Conservation (phyloP, 345 rosid genomes). For the Euphorbia peplus region DNA sequence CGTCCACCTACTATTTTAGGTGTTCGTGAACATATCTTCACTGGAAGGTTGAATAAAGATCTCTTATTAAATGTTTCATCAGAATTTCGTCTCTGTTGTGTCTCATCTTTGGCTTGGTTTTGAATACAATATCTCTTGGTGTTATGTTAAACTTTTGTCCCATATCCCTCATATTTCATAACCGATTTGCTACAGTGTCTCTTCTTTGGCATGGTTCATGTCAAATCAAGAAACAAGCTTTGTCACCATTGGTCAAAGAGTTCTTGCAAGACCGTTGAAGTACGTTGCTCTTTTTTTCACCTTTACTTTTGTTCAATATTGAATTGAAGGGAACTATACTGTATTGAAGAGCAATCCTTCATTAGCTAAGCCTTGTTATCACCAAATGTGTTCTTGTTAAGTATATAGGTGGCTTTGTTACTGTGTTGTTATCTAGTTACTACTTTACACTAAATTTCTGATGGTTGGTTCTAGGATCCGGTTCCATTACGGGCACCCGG, state of each 20-base stretch:
- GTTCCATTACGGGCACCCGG: constrained; percentile 97
- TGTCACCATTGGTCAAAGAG: constrained; percentile 96
- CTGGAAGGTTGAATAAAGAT: constrained; percentile 62
- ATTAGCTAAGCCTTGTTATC: background rate
- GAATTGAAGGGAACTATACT: background rate
- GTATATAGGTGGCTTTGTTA: background rate
- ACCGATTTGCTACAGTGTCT: constrained; percentile 58
- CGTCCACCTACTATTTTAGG: constrained; percentile 91
- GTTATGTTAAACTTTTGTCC: constrained; percentile 2
- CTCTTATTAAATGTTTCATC: no score
- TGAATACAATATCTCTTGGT: constrained; percentile 4
- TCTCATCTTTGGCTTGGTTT: background rate
- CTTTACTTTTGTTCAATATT: background rate
- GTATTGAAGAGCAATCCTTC: background rate
- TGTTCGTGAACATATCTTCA: constrained; percentile 94
- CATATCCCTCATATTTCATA: constrained; percentile 17
- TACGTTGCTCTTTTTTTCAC: constrained; percentile 25
- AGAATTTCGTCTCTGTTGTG: no score
- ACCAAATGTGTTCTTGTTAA: background rate
- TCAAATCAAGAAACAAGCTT: constrained; percentile 97
- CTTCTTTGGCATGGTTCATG: constrained; percentile 99
- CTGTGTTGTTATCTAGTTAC: background rate
- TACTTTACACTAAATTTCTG: constrained; percentile 10
- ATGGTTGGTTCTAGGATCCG: constrained; percentile 60
- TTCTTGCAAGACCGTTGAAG: constrained; percentile 95